These are phyloP conservation scores for Eucalyptus brandiana DNA, from an alignment of 345 rosid genomes.

Conservation along the genomic window DNA sequence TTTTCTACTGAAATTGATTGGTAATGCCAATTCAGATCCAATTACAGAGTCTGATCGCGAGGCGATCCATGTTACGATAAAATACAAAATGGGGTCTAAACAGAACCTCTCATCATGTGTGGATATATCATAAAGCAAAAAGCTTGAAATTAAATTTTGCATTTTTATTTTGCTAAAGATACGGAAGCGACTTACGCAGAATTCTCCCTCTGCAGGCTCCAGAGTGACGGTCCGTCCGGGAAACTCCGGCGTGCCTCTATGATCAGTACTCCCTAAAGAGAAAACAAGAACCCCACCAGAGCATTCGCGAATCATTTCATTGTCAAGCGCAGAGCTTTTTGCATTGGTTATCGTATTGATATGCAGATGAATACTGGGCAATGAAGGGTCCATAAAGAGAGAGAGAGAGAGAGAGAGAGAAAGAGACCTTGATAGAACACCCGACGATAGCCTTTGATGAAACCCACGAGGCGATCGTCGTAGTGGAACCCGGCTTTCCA, in stretches of 20 bases:
- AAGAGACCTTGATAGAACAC: slow-evolving; percentile 70
- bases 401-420: neutral
- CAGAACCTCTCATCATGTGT: neutral
- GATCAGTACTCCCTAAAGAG: slow-evolving; percentile 78
- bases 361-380: neutral
- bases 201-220: slow-evolving; percentile 55
- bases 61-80: neutral
- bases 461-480: slow-evolving; percentile 71
- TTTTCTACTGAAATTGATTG: neutral
- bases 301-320: neutral
- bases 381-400: neutral
- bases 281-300: neutral
- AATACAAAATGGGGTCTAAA: neutral
- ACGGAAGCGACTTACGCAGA: slow-evolving; percentile 44
- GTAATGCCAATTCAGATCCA: neutral
- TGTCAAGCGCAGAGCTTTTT: neutral
- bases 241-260: slow-evolving; percentile 73
- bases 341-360: neutral
- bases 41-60: neutral
- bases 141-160: neutral
- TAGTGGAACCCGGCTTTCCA: slow-evolving; percentile 77
- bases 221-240: slow-evolving; percentile 88
- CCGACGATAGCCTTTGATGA: slow-evolving; percentile 73
- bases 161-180: neutral
- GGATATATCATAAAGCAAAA: neutral